Percentiles rank a stretch among this genome's conserved stretches.
These are phyloP conservation scores for Rhodosporidiobolus odoratus DNA, from an alignment of 768 basidiomycete genomes.

Conservation along the genomic window DNA sequence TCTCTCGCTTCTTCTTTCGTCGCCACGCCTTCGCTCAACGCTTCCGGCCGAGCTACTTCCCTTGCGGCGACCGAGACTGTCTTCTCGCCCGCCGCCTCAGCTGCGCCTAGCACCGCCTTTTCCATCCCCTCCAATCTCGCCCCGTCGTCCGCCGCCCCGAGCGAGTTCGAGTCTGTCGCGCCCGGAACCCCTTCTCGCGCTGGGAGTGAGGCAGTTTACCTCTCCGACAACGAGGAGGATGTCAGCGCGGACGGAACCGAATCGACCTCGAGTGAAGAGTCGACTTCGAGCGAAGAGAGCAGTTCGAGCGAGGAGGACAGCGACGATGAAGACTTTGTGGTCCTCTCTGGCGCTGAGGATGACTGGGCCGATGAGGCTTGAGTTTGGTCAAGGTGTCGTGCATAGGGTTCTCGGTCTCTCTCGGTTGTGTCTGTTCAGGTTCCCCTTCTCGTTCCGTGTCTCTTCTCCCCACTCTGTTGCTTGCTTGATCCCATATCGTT, in stretches of 20 bases:
- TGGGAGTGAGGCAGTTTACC: background rate
- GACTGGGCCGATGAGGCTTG: too few species aligned
- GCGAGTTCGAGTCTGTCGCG: conserved; percentile 28
- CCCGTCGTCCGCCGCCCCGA: background rate
- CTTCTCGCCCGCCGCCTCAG: background rate
- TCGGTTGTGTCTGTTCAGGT: too few species aligned
- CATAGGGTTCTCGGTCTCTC: background rate
- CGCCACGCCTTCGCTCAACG: conserved; percentile 19
- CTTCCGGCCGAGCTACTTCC: conserved; percentile 13
- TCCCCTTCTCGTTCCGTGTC: too few species aligned
- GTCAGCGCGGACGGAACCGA: background rate
- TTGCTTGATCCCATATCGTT: too few species aligned
- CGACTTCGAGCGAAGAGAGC: background rate
- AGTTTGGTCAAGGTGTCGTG: background rate
- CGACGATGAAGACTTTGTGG: conserved; percentile 30
- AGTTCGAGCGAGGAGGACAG: conserved; percentile 15
- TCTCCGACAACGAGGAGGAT: conserved; percentile 11
- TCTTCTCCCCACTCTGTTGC: too few species aligned
- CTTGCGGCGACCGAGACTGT: background rate
- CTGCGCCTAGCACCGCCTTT: conserved; percentile 17
- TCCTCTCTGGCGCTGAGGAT: conserved; percentile 2
- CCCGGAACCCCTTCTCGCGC: background rate
- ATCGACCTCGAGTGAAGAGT: background rate
- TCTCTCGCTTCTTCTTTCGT: conserved; percentile 28
- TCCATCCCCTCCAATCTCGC: conserved; percentile 6